A percentile compares a stretch with the other conserved stretches of the same genome.
Conservation (phyloP, 345 rosid genomes). For the Brassica napus region DNA sequence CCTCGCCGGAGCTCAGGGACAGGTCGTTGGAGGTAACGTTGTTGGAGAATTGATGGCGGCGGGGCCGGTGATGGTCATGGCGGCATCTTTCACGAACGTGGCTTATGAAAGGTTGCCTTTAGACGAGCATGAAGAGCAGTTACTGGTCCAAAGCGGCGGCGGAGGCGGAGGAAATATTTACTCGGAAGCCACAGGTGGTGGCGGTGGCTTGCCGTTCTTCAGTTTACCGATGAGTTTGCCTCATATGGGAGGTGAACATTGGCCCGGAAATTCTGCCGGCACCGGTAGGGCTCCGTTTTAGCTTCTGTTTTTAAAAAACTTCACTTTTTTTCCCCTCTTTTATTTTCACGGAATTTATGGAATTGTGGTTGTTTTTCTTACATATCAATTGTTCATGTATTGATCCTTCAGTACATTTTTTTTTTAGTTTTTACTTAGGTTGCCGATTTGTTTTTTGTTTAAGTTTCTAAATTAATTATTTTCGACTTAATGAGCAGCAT, state of each 20-base stretch:
- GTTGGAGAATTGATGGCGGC: constrained; percentile 92
- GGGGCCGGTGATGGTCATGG: constrained; percentile 91
- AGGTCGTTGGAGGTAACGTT: constrained; percentile 92
- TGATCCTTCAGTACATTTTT: constrained; percentile 9
- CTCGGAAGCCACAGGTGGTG: constrained; percentile 40
- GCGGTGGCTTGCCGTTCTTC: constrained; percentile 68
- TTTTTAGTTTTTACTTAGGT: constrained; percentile 8
- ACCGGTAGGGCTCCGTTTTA: constrained; percentile 68
- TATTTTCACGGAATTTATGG: constrained; percentile 10
- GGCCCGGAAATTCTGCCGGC: constrained; percentile 67
- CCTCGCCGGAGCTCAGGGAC: constrained; percentile 90
- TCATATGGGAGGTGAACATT: constrained; percentile 79
- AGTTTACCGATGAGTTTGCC: constrained; percentile 78
- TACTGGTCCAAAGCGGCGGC: constrained; percentile 54
- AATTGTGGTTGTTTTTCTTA: background rate
- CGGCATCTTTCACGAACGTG: constrained; percentile 87
- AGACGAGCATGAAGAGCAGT: constrained; percentile 82
- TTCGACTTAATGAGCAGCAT: background rate
- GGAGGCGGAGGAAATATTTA: constrained; percentile 39
- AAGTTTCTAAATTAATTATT: background rate
- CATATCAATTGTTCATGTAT: constrained; percentile 20
- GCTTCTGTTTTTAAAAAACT: constrained; percentile 1
- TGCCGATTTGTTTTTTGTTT: background rate
- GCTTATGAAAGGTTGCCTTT: constrained; percentile 91
- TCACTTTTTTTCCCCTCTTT: background rate